Percentiles rank a stretch among this genome's conserved stretches.
Evolutionary conservation across 2,329 filamentous ascomycete genomes (phyloP).

Genomic region (Alternaria alternata): DNA sequence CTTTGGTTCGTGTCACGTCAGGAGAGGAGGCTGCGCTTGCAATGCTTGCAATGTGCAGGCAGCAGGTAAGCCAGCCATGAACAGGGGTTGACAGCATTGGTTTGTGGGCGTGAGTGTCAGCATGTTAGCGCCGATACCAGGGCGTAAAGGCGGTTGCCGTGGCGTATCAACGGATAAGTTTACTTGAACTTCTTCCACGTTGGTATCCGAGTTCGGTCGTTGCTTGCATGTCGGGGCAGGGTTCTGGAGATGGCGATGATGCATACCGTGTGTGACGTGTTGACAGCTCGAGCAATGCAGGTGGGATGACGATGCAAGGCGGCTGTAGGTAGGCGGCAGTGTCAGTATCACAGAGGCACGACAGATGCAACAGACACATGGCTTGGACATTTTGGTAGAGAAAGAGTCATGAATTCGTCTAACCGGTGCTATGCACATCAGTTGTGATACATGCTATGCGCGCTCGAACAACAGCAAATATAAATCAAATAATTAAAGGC

Average conservation of each 20-base stretch:
- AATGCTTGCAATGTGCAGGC: background rate
- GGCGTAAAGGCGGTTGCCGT: conserved; percentile 2
- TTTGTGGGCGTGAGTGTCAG: background rate
- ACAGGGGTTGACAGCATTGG: background rate
- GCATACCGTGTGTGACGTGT: background rate
- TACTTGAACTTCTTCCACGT: conserved; percentile 3
- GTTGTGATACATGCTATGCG: background rate
- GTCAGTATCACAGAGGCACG: background rate
- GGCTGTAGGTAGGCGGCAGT: background rate
- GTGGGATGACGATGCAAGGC: conserved; percentile 11
- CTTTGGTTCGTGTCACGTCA: conserved; percentile 12
- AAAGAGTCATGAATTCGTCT: background rate
- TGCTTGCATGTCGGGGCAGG: background rate
- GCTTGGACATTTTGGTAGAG: background rate
- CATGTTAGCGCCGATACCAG: background rate
- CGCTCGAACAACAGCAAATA: conserved; percentile 1
- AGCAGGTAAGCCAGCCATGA: conserved; percentile 7
- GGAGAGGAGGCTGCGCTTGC: conserved; percentile 4
- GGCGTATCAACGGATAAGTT: conserved; percentile 1
- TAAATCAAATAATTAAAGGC: background rate
- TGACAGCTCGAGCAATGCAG: conserved; percentile 6
- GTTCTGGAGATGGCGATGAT: background rate
- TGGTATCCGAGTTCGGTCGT: background rate
- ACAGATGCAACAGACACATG: background rate
- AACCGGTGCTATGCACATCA: background rate